These are phyloP conservation scores for Syzygium jambos DNA, from an alignment of 345 rosid genomes.

Conservation along the genomic window DNA sequence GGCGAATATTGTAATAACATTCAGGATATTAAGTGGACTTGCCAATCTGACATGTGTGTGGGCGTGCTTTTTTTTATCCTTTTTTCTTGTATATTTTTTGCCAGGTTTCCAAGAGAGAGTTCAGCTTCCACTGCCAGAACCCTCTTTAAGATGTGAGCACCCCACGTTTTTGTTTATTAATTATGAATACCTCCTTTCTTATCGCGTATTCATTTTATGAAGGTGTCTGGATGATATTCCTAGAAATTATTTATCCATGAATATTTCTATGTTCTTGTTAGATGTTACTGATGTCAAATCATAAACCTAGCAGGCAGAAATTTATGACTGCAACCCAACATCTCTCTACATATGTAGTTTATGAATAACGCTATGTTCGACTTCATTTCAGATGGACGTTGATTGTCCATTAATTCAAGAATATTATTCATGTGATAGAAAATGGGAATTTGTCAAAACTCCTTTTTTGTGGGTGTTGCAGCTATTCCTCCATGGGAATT, in stretches of 20 bases:
- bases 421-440: background rate
- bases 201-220: background rate
- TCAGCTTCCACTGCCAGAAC: conserved; percentile 52
- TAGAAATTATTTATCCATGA: background rate
- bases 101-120: conserved; percentile 49
- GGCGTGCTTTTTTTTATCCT: too few relatives aligned
- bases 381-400: background rate
- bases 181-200: background rate
- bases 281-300: background rate
- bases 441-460: background rate
- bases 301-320: background rate
- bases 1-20: background rate
- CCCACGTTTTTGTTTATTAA: background rate
- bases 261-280: background rate
- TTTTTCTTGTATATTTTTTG: background rate
- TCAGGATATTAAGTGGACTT: background rate
- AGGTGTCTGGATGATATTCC: background rate
- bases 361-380: background rate
- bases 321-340: background rate
- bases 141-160: conserved; percentile 46
- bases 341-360: background rate
- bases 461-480: conserved; percentile 3
- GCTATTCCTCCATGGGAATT: conserved; percentile 59
- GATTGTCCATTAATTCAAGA: background rate
- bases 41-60: too few relatives aligned